phyloP scores from a whole-genome alignment of 2,329 filamentous ascomycete species.

The Cytospora chrysosperma region DNA sequence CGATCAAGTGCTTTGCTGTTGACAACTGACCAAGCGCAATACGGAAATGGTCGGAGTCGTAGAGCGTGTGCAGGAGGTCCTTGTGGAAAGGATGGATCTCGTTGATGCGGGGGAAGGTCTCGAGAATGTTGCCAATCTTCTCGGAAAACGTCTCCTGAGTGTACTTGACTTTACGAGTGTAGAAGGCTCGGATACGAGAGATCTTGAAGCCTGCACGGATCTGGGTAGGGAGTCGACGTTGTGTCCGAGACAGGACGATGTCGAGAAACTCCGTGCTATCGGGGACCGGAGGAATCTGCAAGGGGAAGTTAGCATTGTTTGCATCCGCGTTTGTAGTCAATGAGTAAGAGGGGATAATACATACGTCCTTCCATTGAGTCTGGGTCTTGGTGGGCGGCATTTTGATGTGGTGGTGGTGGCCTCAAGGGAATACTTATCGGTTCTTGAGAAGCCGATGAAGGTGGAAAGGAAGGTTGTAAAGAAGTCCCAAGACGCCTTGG shows the following conservation, averaged over 20 bases:
- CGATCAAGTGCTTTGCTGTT: slow-evolving; percentile 93
- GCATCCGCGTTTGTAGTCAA: not conserved
- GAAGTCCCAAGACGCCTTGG: not conserved
- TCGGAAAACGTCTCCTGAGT: slow-evolving; percentile 96
- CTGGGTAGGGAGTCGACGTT: slow-evolving; percentile 86
- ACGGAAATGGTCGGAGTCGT: slow-evolving; percentile 96
- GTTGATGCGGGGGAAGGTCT: slow-evolving; percentile 87
- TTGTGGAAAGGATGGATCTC: slow-evolving; percentile 54
- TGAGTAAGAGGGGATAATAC: not conserved
- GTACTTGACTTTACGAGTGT: slow-evolving; percentile 97
- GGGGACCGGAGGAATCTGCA: slow-evolving; percentile 81
- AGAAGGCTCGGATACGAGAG: slow-evolving; percentile 86
- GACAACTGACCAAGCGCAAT: slow-evolving; percentile 95
- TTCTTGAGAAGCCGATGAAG: not conserved
- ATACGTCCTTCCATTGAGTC: slow-evolving; percentile 21
- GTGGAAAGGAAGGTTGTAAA: not conserved
- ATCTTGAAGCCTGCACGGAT: slow-evolving; percentile 97
- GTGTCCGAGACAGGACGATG: slow-evolving; percentile 91
- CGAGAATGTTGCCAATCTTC: slow-evolving; percentile 86
- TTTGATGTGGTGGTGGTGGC: not conserved
- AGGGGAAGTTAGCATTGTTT: not conserved
- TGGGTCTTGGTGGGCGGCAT: slow-evolving; percentile 23
- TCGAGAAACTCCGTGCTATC: slow-evolving; percentile 95
- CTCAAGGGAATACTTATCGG: not conserved
- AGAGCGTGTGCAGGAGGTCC: slow-evolving; percentile 93